Evolutionary conservation across 2,329 filamentous ascomycete genomes (phyloP), one percentile per base, ranked within the genome.

Genomic region (Diaporthe sp.): DNA sequence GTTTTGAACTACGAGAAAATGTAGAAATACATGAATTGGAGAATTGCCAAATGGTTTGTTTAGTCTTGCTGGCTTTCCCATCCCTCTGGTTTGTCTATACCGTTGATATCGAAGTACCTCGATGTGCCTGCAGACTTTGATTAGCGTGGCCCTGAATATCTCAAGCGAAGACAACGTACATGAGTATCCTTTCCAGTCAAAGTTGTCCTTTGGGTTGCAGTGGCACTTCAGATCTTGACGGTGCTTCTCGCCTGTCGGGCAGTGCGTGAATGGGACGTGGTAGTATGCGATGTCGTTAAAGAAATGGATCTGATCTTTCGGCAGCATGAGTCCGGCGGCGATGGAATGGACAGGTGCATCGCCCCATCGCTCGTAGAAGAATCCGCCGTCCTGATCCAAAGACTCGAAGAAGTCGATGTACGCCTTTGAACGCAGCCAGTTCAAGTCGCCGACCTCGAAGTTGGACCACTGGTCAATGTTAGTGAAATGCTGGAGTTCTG

Each of bases 221-320:
- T 96, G 94, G 85, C 97, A 99, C 83, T 94, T 96, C 79, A 96
- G 91, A 79, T 98, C 93, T 73, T 96, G 85, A 78, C 96, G 92
- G 72, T 90, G 92, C 86, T 98, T 90, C 86, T 98, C 95, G 73
- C 94, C 94, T 0, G 95, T 98, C 3, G 97, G 97, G 85, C 97
- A 99, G 86, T 99, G 97, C 6, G 96, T 98, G 84, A 99, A 99
- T 31, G 97, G 97, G 34, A 98, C 94, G 83, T 99, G 97, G 86
- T 95, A 98, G 86, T 99, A 99, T 76, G 95, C 96, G 81, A 99
- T 99, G 82, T 99, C 96, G 85, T 99, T 95, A 89, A 98, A 99
- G 88, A 99, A 99, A 85, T 99, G 97, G 77, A 99, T 92, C 84
- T 99, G 93, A 68, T 97, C 94, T 88, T 98, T 98, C 85, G 94